Evolutionary conservation across 768 basidiomycete species (phyloP).

Genomic region (Tulasnella sp.): DNA sequence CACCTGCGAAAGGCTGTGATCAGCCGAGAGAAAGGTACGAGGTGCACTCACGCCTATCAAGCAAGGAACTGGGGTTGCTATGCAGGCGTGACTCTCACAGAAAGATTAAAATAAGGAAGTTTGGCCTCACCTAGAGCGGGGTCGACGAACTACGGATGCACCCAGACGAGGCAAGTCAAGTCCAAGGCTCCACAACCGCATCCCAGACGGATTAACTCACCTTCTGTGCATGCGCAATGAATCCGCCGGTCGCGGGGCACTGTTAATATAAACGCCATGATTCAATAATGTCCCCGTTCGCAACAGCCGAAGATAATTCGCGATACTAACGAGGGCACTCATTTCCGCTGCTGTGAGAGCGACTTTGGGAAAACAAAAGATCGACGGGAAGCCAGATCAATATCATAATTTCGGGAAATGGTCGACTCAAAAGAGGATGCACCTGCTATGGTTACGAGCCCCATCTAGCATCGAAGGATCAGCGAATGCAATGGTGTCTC

Average conservation of each 20-base stretch:
- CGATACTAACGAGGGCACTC: constrained; percentile 12
- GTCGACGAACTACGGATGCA: constrained; percentile 18
- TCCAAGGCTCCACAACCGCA: background rate
- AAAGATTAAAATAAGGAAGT: constrained; percentile 3
- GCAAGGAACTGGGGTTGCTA: background rate
- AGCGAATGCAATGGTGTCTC: background rate
- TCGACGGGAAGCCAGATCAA: background rate
- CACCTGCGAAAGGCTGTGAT: constrained; percentile 9
- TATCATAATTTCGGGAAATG: background rate
- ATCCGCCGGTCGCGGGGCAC: constrained; percentile 17
- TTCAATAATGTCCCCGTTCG: background rate
- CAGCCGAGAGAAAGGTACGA: background rate
- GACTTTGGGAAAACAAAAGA: background rate
- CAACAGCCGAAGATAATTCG: background rate
- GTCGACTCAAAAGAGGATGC: background rate
- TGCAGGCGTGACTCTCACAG: background rate
- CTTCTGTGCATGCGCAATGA: constrained; percentile 17
- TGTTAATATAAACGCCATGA: background rate
- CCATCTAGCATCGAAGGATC: constrained; percentile 5
- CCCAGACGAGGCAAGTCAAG: background rate
- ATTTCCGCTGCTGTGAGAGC: constrained; percentile 19
- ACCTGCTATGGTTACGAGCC: constrained; percentile 16
- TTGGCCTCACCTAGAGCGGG: constrained; percentile 19
- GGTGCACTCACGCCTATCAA: background rate
- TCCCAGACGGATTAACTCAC: background rate